A percentile compares a stretch with the other conserved stretches of the same genome.
Evolutionary conservation across 495 filamentous ascomycete genomes (phyloP).

Genomic region (Penicillium riverlandense): DNA sequence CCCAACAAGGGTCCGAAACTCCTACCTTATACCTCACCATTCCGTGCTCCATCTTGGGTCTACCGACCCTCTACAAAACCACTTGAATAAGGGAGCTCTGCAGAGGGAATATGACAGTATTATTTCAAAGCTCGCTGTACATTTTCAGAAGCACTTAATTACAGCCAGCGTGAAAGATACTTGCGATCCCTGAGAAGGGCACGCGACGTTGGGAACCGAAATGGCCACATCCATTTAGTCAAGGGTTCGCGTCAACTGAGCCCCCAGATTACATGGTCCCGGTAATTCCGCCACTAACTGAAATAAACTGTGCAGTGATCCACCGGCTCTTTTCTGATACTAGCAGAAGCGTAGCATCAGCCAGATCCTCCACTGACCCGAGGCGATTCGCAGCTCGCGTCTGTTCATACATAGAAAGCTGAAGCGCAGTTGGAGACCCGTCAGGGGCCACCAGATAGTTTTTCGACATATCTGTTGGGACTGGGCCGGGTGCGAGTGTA

Average conservation of each 20-base stretch:
- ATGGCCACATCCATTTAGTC: background rate
- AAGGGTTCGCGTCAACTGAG: background rate
- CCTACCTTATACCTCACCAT: too few species aligned
- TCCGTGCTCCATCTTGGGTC: too few species aligned
- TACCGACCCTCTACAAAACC: too few species aligned
- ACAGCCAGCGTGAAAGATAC: constrained; percentile 1
- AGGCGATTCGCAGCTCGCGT: too few species aligned
- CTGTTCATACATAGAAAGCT: too few species aligned
- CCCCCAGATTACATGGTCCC: constrained; percentile 1
- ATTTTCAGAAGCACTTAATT: background rate
- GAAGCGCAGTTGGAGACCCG: too few species aligned
- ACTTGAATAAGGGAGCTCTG: background rate
- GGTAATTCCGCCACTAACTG: constrained; percentile 4
- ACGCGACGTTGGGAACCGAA: background rate
- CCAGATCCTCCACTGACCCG: constrained; percentile 1
- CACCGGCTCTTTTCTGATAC: constrained; percentile 4
- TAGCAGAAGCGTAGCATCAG: constrained; percentile 2
- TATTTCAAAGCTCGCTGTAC: constrained; percentile 1
- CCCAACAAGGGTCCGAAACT: too few species aligned
- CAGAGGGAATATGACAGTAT: background rate
- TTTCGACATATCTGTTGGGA: too few species aligned
- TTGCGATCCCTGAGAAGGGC: background rate
- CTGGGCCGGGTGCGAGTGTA: too few species aligned
- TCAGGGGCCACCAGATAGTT: too few species aligned
- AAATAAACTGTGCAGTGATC: constrained; percentile 5